phyloP scores from a whole-genome alignment of 352 stramenopile genomes.

The Phytophthora idaei region DNA sequence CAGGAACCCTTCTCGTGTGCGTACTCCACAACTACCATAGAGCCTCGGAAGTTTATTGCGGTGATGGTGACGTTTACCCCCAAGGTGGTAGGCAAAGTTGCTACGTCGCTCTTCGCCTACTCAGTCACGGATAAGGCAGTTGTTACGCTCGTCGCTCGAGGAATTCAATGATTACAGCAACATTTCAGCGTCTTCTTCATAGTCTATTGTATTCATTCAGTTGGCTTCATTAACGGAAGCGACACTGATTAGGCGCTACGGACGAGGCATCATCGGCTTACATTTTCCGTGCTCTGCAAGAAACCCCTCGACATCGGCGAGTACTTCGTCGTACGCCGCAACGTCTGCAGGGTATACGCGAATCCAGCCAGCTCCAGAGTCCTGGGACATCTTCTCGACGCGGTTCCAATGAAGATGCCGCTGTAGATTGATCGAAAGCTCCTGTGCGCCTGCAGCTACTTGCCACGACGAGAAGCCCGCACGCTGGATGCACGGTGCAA shows the following conservation, averaged over 20 bases:
- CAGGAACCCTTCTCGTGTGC: slow-evolving; percentile 77
- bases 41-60: slow-evolving; percentile 86
- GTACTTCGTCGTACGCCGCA: slow-evolving; percentile 75
- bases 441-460: slow-evolving; percentile 82
- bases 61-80: slow-evolving; percentile 77
- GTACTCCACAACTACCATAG: slow-evolving; percentile 82
- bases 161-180: slow-evolving; percentile 43
- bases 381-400: slow-evolving; percentile 88
- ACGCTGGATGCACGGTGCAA: slow-evolving; percentile 82
- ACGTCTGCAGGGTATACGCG: slow-evolving; percentile 86
- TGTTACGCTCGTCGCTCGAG: slow-evolving; percentile 77
- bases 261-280: slow-evolving; percentile 26
- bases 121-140: slow-evolving; percentile 81
- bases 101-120: slow-evolving; percentile 83
- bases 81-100: slow-evolving; percentile 80
- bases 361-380: slow-evolving; percentile 86
- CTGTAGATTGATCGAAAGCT: slow-evolving; percentile 89
- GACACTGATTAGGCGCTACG: slow-evolving; percentile 24
- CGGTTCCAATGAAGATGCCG: slow-evolving; percentile 89
- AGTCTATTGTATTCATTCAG: slow-evolving; percentile 38
- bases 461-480: slow-evolving; percentile 87
- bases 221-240: slow-evolving; percentile 9
- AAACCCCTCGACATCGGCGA: slow-evolving; percentile 77
- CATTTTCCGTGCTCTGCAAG: slow-evolving; percentile 56
- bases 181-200: slow-evolving; percentile 5